A percentile compares a stretch with the other conserved stretches of the same genome.
phyloP scores from a whole-genome alignment of 2,329 filamentous ascomycete species.

The Dothidotthia symphoricarpi region DNA sequence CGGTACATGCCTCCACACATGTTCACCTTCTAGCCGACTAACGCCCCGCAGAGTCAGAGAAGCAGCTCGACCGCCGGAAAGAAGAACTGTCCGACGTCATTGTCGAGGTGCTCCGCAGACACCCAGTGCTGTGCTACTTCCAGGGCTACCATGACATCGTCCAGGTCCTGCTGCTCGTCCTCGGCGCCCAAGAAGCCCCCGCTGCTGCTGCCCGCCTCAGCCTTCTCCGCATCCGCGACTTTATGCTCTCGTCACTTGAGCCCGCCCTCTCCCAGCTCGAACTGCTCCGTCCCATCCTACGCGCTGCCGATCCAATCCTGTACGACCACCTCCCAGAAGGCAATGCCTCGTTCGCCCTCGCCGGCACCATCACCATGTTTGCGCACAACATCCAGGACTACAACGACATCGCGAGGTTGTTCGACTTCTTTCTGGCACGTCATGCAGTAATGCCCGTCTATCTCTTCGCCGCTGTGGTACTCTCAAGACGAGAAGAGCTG shows the following conservation, averaged over 20 bases:
- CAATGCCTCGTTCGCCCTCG: slow-evolving; percentile 87
- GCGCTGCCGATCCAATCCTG: slow-evolving; percentile 67
- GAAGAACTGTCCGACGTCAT: slow-evolving; percentile 77
- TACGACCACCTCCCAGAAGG: slow-evolving; percentile 72
- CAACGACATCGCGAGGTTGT: slow-evolving; percentile 81
- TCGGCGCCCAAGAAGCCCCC: slow-evolving; percentile 62
- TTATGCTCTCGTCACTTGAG: slow-evolving; percentile 86
- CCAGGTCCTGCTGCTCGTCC: slow-evolving; percentile 87
- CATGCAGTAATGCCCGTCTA: slow-evolving; percentile 90
- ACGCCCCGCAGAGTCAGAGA: slow-evolving; percentile 63
- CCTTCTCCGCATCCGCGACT: slow-evolving; percentile 87
- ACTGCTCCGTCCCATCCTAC: slow-evolving; percentile 79
- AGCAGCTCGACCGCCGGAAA: slow-evolving; percentile 70
- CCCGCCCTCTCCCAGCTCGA: slow-evolving; percentile 83
- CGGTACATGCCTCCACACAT: slow-evolving; percentile 53
- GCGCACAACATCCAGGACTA: slow-evolving; percentile 94
- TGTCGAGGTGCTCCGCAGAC: slow-evolving; percentile 70
- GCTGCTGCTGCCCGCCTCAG: slow-evolving; percentile 76
- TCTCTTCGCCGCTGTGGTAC: slow-evolving; percentile 74
- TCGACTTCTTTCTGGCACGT: slow-evolving; percentile 84
- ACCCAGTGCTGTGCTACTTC: slow-evolving; percentile 90
- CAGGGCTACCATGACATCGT: slow-evolving; percentile 99
- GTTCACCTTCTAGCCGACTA: slow-evolving; percentile 3
- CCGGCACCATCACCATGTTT: slow-evolving; percentile 93
- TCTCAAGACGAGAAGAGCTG: slow-evolving; percentile 78